phyloP scores from a whole-genome alignment of 306 rosid genomes.

The Glycine soja region DNA sequence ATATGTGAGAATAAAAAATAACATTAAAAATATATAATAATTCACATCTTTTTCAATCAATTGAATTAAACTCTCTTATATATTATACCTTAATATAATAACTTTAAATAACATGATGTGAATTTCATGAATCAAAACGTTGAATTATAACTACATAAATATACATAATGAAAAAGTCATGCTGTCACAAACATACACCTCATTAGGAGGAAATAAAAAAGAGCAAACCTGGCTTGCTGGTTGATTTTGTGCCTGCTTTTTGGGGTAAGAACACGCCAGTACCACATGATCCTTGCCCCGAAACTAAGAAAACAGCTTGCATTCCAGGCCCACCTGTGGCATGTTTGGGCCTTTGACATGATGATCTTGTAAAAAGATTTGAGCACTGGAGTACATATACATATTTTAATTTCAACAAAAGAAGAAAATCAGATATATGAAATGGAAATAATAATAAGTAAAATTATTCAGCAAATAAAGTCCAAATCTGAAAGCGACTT shows the following conservation, averaged over 20 bases:
- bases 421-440: background rate
- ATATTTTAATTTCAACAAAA: background rate
- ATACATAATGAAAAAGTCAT: too few species aligned
- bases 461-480: background rate
- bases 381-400: constrained; percentile 30
- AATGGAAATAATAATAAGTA: background rate
- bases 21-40: too few species aligned
- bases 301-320: constrained; percentile 75
- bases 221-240: constrained; percentile 58
- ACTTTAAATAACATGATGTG: too few species aligned
- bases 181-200: too few species aligned
- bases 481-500: background rate
- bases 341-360: constrained; percentile 45
- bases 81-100: too few species aligned
- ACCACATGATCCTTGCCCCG: constrained; percentile 62
- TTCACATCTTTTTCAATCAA: too few species aligned
- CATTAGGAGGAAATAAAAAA: too few species aligned
- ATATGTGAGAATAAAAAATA: too few species aligned
- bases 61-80: too few species aligned
- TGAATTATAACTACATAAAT: too few species aligned
- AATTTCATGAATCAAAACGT: too few species aligned
- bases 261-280: constrained; percentile 91
- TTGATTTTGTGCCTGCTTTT: constrained; percentile 54
- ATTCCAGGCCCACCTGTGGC: constrained; percentile 68
- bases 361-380: constrained; percentile 41